Evolutionary conservation across 169 alveolate species (phyloP), one percentile per base, ranked within the genome.

Genomic region (Miamiensis avidus): DNA sequence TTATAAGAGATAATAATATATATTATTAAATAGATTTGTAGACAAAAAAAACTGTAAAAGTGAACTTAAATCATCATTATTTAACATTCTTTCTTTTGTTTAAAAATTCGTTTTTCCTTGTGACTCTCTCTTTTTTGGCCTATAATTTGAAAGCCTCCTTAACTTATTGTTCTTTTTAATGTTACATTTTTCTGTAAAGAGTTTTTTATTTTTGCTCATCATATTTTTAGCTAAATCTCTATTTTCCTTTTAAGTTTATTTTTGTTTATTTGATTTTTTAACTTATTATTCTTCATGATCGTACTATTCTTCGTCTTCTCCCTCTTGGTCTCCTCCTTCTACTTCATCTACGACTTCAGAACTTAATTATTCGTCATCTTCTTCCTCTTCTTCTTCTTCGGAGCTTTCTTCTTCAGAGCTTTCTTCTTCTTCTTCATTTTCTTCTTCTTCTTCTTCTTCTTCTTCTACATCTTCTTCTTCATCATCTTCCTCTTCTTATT

Each of bases 141-240:
- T 88, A 78, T 29, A 93, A 69, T 34, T 88, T 91, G 30, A 87
- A 81, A 28, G 90, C 91, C 74, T 89, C 76, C 76, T 92, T 83
- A 78, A 79, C 85, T 85, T 92, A 91, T 64, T 89, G 86, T 78
- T 92, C 73, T 65, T 86, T 64, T 34, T 93, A 84, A 76, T 92
- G 91, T 82, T 95, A 90, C 49, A 93, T 93, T 85, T 89, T 87
- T 34, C 89, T 90, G 75, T 91, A 92, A 31, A 93, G 85, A 83
- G 89, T 89, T 88, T 94, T 91, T 85, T 92, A 90, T 93, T 96
- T 90, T 92, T 92, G 78, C 94, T 91, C 92, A 96, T 91, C 91
- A 94, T 91, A 72, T 91, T 87, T 83, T 92, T 94, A 31, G 97
- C 97, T 75, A 96, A 91, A 78, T 96, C 94, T 85, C 93, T 91